Evolutionary conservation across 2,329 filamentous ascomycete genomes (phyloP).

Genomic region (Arthrobotrys sinensis): DNA sequence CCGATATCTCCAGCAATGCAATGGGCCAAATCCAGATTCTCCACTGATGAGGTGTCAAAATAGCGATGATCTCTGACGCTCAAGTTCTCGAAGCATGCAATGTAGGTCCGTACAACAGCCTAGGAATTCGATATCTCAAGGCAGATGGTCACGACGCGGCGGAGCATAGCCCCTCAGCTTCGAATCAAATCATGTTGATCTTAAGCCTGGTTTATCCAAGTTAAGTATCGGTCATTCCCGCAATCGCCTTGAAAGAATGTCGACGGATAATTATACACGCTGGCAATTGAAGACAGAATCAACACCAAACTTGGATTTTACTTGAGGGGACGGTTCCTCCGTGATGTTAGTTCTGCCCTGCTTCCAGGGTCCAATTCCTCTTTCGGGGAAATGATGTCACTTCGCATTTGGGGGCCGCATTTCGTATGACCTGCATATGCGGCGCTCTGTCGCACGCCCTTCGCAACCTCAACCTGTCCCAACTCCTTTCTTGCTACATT

Average conservation of each 20-base stretch:
- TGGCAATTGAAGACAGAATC: neutral
- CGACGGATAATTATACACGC: neutral
- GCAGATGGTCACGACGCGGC: slow-evolving; percentile 6
- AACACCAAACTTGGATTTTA: slow-evolving; percentile 28
- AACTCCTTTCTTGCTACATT: neutral
- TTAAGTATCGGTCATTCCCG: slow-evolving; percentile 1
- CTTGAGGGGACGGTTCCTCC: slow-evolving; percentile 31
- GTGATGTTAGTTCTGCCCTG: slow-evolving; percentile 17
- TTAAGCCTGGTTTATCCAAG: neutral
- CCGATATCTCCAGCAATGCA: neutral
- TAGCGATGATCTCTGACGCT: slow-evolving; percentile 21
- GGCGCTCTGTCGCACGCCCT: slow-evolving; percentile 35
- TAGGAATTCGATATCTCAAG: slow-evolving; percentile 17
- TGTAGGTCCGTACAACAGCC: neutral
- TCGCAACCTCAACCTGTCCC: neutral
- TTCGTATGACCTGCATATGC: slow-evolving; percentile 58
- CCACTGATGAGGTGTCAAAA: slow-evolving; percentile 45
- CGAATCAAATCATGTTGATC: neutral
- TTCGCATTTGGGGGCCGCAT: slow-evolving; percentile 40
- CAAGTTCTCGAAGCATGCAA: slow-evolving; percentile 15
- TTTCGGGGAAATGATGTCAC: slow-evolving; percentile 48
- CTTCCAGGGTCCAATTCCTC: slow-evolving; percentile 44
- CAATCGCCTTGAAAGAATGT: neutral
- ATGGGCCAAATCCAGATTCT: neutral
- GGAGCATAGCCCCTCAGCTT: slow-evolving; percentile 23